Percentiles rank a stretch among this genome's conserved stretches.
Evolutionary conservation across 169 alveolate species (phyloP).

Genomic region (Plasmodium inui): DNA sequence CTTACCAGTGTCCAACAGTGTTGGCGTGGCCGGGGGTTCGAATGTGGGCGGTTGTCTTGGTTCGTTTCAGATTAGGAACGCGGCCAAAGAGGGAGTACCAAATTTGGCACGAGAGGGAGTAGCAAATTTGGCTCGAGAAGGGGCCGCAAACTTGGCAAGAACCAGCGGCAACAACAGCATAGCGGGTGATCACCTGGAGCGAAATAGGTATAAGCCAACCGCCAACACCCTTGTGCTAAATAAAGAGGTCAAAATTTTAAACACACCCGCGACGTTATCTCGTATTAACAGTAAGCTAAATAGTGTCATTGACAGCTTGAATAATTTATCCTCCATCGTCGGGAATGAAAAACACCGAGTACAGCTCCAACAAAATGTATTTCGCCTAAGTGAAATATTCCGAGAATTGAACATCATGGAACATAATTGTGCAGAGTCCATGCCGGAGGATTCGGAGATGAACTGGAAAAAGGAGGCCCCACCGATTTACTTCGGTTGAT

Average conservation of each 20-base stretch:
- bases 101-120: not conserved
- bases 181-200: not conserved
- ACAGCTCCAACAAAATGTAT: conserved; percentile 48
- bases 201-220: conserved; percentile 20
- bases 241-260: not conserved
- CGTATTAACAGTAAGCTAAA: conserved; percentile 32
- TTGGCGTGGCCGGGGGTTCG: not conserved
- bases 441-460: not conserved
- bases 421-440: conserved; percentile 14
- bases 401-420: conserved; percentile 45
- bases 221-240: not conserved
- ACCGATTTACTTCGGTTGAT: conserved; percentile 36
- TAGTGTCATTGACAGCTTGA: conserved; percentile 40
- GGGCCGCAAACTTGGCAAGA: not conserved
- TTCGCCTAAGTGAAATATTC: conserved; percentile 46
- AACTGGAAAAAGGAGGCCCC: conserved; percentile 16
- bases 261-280: not conserved
- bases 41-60: not conserved
- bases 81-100: not conserved
- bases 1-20: not conserved
- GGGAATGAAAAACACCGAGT: conserved; percentile 20
- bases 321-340: conserved; percentile 33
- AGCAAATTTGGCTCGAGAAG: not conserved
- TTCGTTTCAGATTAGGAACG: not conserved
- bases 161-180: not conserved